These are phyloP conservation scores for Fraxinus baroniana DNA, from an alignment of 305 asterid genomes.

Conservation along the genomic window DNA sequence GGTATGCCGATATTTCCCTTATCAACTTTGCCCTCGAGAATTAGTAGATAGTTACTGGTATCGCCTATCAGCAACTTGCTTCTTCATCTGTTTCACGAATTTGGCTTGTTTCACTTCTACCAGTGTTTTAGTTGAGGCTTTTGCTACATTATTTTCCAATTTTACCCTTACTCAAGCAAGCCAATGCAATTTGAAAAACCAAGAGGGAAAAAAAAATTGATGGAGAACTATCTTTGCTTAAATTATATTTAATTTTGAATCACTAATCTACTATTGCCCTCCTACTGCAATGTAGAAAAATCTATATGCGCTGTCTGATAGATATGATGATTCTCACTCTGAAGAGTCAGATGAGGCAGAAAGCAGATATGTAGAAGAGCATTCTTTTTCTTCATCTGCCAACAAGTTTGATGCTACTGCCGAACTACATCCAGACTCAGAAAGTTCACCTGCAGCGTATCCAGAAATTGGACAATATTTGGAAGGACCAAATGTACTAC, in stretches of 20 bases:
- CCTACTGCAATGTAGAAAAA: conserved; percentile 41
- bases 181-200: background rate
- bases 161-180: background rate
- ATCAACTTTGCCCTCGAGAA: background rate
- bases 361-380: conserved; percentile 68
- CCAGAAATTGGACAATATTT: conserved; percentile 10
- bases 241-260: background rate
- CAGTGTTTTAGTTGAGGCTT: background rate
- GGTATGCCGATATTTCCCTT: conserved; percentile 33
- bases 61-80: background rate
- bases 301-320: conserved; percentile 23
- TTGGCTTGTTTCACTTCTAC: background rate
- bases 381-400: conserved; percentile 32
- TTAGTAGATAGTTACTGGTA: background rate
- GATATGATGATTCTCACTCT: conserved; percentile 52
- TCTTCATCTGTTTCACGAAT: background rate
- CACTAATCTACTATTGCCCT: conserved; percentile 5
- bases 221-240: background rate
- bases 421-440: conserved; percentile 34
- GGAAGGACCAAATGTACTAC: conserved; percentile 3
- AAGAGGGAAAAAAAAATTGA: background rate
- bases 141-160: background rate
- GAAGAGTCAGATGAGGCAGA: conserved; percentile 86
- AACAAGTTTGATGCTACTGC: conserved; percentile 35
- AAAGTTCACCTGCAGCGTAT: conserved; percentile 35